Evolutionary conservation across 805 yeast species (phyloP).

Genomic region (Sungouiella blattae): DNA sequence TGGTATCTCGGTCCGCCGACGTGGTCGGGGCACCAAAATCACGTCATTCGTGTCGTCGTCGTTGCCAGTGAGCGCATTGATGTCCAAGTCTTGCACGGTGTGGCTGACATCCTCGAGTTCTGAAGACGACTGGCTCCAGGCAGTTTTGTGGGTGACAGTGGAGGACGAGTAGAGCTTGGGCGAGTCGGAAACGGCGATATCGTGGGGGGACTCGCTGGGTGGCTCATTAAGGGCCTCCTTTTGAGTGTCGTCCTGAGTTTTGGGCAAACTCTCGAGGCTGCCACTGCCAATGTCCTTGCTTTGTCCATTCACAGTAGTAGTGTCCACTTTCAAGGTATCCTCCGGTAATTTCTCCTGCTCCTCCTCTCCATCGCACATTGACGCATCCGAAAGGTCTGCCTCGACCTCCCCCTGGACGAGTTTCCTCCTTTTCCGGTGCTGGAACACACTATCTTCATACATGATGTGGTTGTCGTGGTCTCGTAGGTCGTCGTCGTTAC

Average conservation of each 20-base stretch:
- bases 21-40: conserved; percentile 4
- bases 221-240: background rate
- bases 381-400: background rate
- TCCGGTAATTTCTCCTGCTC: background rate
- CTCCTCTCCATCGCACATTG: background rate
- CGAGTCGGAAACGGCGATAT: background rate
- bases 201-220: background rate
- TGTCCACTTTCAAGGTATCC: too few species aligned
- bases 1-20: conserved; percentile 5
- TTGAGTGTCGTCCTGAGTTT: background rate
- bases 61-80: conserved; percentile 3
- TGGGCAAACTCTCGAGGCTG: background rate
- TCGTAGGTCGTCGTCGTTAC: conserved; percentile 6
- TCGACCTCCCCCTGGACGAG: background rate
- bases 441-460: conserved; percentile 24
- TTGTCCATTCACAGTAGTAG: too few species aligned
- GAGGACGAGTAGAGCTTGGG: background rate
- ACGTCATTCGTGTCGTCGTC: conserved; percentile 1
- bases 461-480: conserved; percentile 13
- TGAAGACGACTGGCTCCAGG: conserved; percentile 13
- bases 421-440: conserved; percentile 9
- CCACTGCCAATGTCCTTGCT: background rate
- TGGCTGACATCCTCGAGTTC: conserved; percentile 22
- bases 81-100: conserved; percentile 8
- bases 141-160: background rate